Evolutionary conservation across 1,284 basidiomycete genomes (phyloP), one percentile per base, ranked within the genome.

Genomic region (Filobasidium uniguttulatum): DNA sequence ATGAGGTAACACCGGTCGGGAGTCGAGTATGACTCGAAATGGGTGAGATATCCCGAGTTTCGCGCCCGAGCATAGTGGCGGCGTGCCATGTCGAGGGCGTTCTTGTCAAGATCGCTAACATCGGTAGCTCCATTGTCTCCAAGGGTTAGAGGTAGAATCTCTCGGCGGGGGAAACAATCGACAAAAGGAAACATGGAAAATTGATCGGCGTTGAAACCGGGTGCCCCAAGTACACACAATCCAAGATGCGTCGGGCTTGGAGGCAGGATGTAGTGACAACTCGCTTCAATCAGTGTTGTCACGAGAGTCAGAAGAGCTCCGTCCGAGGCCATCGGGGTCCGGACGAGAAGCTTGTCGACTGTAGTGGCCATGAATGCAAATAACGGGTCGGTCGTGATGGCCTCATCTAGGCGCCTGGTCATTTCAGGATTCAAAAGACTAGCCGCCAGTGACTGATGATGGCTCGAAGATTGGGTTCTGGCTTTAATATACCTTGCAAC

Each of bases 81-180:
- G 83, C 73, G 12, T 80, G 71, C 56, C 81, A 79, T 28, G 55
- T 56, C 22, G 48, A 55, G 41, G 59, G 60, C n/a, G 54, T 56
- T 3, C 44, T 49, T 25, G 68, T 70, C 55, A 83, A 79, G 30
- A 82, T 77, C 59, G 80, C 78, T 23, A 72, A 66, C 20, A 72
- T 62, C 0, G 74, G 75, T 23, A 78, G 64, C n/a, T 71, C 67
- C 37, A 75, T 70, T 65, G 19, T 23, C 29, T 38, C n/a, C n/a
- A n/a, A n/a, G n/a, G n/a, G n/a, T n/a, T n/a, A 46, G 20, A 5
- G 45, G 35, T 28, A 34, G 44, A 3, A 52, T 40, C 1, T 40
- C 30, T 2, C n/a, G n/a, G n/a, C n/a, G n/a, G n/a, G 48, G 31
- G 9, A 34, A 41, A 50, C 48, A 54, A 6, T 61, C 63, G 54